Evolutionary conservation across 2,329 filamentous ascomycete genomes (phyloP).

Genomic region (Harringtonia aguacate): DNA sequence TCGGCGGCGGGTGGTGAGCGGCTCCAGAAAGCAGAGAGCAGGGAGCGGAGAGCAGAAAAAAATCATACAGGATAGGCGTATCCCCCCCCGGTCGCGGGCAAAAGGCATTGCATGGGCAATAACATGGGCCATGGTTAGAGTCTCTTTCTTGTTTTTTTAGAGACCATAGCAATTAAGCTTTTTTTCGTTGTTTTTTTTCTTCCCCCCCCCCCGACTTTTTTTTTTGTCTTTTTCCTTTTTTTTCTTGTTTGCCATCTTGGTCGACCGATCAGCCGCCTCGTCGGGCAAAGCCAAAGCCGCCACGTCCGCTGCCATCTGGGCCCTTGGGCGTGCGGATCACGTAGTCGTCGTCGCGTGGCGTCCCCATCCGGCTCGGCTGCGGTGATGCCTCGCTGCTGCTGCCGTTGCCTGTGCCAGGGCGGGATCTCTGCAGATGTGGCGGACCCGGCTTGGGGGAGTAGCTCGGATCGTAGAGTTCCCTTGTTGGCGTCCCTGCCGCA

Average conservation of each 20-base stretch:
- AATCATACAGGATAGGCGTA: conserved; percentile 7
- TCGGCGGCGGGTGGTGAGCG: conserved; percentile 81
- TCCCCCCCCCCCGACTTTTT: too few species aligned
- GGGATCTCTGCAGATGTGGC: conserved; percentile 26
- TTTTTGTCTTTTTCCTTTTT: conserved; percentile 3
- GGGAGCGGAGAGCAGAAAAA: conserved; percentile 11
- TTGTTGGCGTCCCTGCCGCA: conserved; percentile 19
- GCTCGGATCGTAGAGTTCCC: conserved; percentile 69
- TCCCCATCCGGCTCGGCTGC: conserved; percentile 28
- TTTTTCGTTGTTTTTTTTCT: neutral
- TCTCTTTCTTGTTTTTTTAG: too few species aligned
- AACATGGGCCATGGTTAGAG: too few species aligned
- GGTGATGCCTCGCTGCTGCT: conserved; percentile 12
- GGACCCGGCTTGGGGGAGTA: conserved; percentile 57
- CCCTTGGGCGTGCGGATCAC: conserved; percentile 66
- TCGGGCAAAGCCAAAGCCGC: conserved; percentile 64
- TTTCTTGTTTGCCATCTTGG: conserved; percentile 24
- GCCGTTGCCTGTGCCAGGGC: conserved; percentile 20
- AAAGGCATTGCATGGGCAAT: too few species aligned
- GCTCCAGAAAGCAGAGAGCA: too few species aligned
- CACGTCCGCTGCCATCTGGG: conserved; percentile 65
- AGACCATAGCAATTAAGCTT: too few species aligned
- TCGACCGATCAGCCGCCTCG: conserved; percentile 37
- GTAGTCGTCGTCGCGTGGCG: conserved; percentile 50
- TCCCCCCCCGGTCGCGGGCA: too few species aligned